These are phyloP conservation scores for Geotrichum klebahnii DNA, from an alignment of 1,139 yeast genomes.

Conservation along the genomic window DNA sequence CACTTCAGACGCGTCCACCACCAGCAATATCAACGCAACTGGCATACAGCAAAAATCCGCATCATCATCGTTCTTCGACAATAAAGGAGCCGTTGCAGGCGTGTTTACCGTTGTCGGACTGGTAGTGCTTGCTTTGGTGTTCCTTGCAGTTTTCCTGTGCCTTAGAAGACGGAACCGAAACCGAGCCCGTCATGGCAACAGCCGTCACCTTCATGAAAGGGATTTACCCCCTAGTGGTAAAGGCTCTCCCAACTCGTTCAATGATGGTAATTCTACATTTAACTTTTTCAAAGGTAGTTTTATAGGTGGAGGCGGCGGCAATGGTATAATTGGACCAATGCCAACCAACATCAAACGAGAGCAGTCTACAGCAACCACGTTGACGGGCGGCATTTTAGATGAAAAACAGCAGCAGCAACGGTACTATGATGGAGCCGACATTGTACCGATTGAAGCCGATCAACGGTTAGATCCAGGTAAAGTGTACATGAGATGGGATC, in stretches of 20 bases:
- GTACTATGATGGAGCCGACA: slow-evolving; percentile 29
- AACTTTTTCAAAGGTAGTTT: slow-evolving; percentile 19
- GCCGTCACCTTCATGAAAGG: slow-evolving; percentile 21
- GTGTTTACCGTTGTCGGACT: slow-evolving; percentile 67
- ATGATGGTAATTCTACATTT: slow-evolving; percentile 13
- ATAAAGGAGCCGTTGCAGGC: slow-evolving; percentile 67
- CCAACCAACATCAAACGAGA: slow-evolving; percentile 3
- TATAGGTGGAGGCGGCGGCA: slow-evolving; percentile 14
- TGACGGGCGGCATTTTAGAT: slow-evolving; percentile 7
- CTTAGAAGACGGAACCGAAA: slow-evolving; percentile 26
- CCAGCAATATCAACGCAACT: slow-evolving; percentile 41
- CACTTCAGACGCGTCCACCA: slow-evolving; percentile 32
- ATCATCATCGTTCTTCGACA: slow-evolving; percentile 44
- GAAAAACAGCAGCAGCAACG: slow-evolving; percentile 18
- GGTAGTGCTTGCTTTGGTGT: slow-evolving; percentile 46
- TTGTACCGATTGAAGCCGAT: slow-evolving; percentile 55
- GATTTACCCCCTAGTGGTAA: slow-evolving; percentile 18
- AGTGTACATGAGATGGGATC: slow-evolving; percentile 52
- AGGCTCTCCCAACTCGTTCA: slow-evolving; percentile 16
- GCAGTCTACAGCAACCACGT: slow-evolving; percentile 15
- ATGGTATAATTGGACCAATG: not conserved
- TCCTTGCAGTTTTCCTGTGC: slow-evolving; percentile 32
- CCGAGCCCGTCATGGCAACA: slow-evolving; percentile 25
- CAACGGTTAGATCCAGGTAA: slow-evolving; percentile 65
- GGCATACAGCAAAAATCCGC: slow-evolving; percentile 10